phyloP scores from a whole-genome alignment of 2,329 filamentous ascomycete species.

The Arthroderma sp. region DNA sequence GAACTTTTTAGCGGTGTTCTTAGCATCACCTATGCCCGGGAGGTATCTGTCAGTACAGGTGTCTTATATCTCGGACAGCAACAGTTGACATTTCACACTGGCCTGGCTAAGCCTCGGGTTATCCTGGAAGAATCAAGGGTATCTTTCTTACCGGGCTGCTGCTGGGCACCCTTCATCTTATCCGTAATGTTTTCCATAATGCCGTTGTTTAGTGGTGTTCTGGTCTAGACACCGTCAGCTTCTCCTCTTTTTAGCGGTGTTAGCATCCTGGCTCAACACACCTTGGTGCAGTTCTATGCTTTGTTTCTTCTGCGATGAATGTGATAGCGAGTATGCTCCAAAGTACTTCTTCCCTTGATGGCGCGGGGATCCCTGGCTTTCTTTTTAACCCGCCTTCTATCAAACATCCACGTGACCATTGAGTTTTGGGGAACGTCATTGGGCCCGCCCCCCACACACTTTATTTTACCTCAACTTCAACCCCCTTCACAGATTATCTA shows the following conservation, averaged over 20 bases:
- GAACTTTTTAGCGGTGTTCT: constrained; percentile 14
- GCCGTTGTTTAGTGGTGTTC: neutral
- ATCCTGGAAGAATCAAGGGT: neutral
- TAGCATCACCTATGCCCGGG: constrained; percentile 13
- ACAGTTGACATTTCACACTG: neutral
- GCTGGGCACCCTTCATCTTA: constrained; percentile 8
- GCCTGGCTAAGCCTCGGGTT: neutral
- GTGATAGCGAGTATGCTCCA: no score
- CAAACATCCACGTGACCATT: no score
- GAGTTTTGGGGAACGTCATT: no score
- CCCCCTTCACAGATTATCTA: no score
- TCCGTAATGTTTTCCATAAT: constrained; percentile 11
- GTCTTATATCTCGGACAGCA: neutral
- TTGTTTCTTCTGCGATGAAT: no score
- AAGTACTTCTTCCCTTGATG: no score
- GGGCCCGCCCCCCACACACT: no score
- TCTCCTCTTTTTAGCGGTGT: neutral
- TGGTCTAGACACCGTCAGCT: neutral
- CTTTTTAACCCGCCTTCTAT: no score
- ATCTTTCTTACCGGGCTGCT: constrained; percentile 11
- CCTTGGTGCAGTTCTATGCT: no score
- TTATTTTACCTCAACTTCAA: no score
- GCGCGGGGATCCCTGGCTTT: no score
- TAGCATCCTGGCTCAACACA: no score
- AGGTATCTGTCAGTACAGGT: neutral